Evolutionary conservation across 345 rosid species (phyloP).

Genomic region (Schrenkiella parvula): DNA sequence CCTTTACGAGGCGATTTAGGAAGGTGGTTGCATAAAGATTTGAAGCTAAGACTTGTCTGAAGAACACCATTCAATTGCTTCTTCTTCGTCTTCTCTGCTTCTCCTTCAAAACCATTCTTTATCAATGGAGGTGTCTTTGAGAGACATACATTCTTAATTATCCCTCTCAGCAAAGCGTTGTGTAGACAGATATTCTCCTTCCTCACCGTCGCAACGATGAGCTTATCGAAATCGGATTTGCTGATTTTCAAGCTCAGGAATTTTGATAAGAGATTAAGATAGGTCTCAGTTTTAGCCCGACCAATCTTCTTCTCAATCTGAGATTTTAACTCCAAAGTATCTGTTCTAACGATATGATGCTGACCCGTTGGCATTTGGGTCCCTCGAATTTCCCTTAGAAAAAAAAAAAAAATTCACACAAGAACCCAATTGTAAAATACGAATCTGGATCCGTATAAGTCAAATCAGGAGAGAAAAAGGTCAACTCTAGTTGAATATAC

Average conservation of each 20-base stretch:
- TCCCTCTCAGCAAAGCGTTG: conserved; percentile 51
- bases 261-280: conserved; percentile 51
- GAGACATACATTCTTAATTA: conserved; percentile 56
- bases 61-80: conserved; percentile 33
- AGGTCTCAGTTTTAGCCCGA: conserved; percentile 46
- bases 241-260: conserved; percentile 45
- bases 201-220: conserved; percentile 44
- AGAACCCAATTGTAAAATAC: conserved; percentile 9
- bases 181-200: conserved; percentile 60
- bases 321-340: conserved; percentile 51
- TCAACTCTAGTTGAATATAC: conserved; percentile 24
- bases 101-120: conserved; percentile 19
- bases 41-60: conserved; percentile 36
- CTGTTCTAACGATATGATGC: conserved; percentile 46
- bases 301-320: conserved; percentile 58
- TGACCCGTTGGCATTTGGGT: conserved; percentile 45
- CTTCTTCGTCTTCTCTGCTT: neutral
- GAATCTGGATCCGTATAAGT: conserved; percentile 26
- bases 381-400: conserved; percentile 24
- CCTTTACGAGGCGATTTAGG: conserved; percentile 57
- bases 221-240: conserved; percentile 54
- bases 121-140: conserved; percentile 42
- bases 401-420: neutral
- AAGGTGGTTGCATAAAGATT: conserved; percentile 44
- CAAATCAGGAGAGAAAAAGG: conserved; percentile 13